Evolutionary conservation across 169 alveolate species (phyloP).

Genomic region (Miamiensis avidus): DNA sequence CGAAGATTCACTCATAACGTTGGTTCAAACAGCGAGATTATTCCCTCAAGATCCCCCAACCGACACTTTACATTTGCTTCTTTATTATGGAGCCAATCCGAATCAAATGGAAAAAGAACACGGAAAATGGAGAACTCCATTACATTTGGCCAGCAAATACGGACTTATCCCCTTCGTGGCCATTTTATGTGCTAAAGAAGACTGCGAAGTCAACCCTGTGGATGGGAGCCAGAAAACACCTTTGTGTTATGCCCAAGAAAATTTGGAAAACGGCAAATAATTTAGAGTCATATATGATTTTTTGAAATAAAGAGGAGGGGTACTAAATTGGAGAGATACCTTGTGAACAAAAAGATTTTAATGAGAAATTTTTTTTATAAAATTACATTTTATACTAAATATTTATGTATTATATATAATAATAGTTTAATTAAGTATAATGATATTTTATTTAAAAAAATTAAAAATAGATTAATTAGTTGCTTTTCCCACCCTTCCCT

Average conservation of each 20-base stretch:
- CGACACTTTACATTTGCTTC: constrained; percentile 1
- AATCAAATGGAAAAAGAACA: constrained; percentile 10
- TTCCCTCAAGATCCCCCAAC: constrained; percentile 20
- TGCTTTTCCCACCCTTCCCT: too few species aligned
- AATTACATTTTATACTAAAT: too few species aligned
- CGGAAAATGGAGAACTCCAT: constrained; percentile 19
- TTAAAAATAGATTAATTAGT: too few species aligned
- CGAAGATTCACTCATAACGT: constrained; percentile 4
- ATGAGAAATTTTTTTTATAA: too few species aligned
- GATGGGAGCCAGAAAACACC: constrained; percentile 26
- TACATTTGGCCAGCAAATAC: constrained; percentile 25
- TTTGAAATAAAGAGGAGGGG: constrained; percentile 12
- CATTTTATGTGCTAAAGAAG: background rate
- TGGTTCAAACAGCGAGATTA: constrained; percentile 13
- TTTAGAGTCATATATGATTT: constrained; percentile 7
- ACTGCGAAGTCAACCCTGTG: constrained; percentile 17
- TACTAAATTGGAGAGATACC: background rate
- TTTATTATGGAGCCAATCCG: constrained; percentile 17
- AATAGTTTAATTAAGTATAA: too few species aligned
- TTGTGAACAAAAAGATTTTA: too few species aligned
- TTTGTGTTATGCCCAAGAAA: constrained; percentile 18
- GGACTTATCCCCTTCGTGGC: constrained; percentile 14
- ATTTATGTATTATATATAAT: too few species aligned
- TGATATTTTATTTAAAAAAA: too few species aligned
- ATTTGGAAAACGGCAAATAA: background rate